Conservation (phyloP, 306 rosid species). For the Quercus agrifolia region DNA sequence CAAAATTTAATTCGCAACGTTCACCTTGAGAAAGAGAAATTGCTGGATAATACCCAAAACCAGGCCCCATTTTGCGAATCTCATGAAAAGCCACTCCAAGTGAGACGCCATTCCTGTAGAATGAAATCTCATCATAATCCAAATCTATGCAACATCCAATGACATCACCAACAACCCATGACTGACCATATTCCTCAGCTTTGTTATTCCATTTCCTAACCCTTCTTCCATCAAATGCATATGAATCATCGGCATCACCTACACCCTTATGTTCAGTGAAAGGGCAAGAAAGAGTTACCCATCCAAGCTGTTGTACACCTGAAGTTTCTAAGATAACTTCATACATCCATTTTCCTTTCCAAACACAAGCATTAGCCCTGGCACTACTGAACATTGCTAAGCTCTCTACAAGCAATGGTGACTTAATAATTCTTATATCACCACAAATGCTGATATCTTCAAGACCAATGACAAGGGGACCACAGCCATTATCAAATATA, state of each 20-base stretch:
- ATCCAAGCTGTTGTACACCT: slow-evolving; percentile 96
- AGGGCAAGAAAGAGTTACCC: slow-evolving; percentile 93
- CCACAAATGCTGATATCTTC: slow-evolving; percentile 76
- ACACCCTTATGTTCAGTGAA: slow-evolving; percentile 91
- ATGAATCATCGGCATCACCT: slow-evolving; percentile 91
- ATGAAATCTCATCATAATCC: slow-evolving; percentile 70
- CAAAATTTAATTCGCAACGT: slow-evolving; percentile 88
- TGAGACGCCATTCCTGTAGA: slow-evolving; percentile 80
- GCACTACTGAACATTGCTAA: slow-evolving; percentile 89
- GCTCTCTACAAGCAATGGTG: slow-evolving; percentile 79
- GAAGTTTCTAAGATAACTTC: slow-evolving; percentile 87
- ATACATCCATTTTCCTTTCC: slow-evolving; percentile 99
- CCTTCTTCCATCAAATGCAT: slow-evolving; percentile 97
- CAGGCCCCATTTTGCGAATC: slow-evolving; percentile 78
- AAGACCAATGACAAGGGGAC: slow-evolving; percentile 46
- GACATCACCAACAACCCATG: slow-evolving; percentile 95
- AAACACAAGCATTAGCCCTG: slow-evolving; percentile 74
- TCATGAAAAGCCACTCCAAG: slow-evolving; percentile 91
- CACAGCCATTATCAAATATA: slow-evolving; percentile 32
- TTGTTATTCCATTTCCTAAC: slow-evolving; percentile 91
- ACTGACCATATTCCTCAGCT: slow-evolving; percentile 78
- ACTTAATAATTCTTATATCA: slow-evolving; percentile 57
- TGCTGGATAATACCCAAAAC: slow-evolving; percentile 87
- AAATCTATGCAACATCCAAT: slow-evolving; percentile 98
- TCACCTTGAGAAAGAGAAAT: slow-evolving; percentile 94